Evolutionary conservation across 805 yeast species (phyloP), one percentile per base, ranked within the genome.

Genomic region (Candida anglica): DNA sequence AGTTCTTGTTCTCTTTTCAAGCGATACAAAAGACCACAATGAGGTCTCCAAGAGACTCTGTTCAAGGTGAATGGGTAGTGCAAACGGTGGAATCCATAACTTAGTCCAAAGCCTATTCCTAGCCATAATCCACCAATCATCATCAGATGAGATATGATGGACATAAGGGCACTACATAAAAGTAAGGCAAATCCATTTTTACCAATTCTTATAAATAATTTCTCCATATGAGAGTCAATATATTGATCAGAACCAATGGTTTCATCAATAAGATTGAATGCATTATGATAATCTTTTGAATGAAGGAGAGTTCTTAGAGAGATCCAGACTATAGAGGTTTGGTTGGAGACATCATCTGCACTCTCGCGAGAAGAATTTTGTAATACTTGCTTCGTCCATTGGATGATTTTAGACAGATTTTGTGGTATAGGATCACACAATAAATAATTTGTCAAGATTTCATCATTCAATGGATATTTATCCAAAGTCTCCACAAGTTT

Each of bases 21-120:
- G 13, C 62, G 58, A 37, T 58, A 45, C 16, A 48, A 26, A 5
- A 47, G 22, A 2, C 51, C 43, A 11, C 53, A 57, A 34, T 68
- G 60, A 5, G 52, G 51, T 26, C 73, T 34, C 71, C 69, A 64
- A 19, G 64, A 54, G 14, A 64, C 44, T 42, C 75, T 50, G 18
- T 50, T 42, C 5, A 32, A 16, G 5, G 16, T 19, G 14, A 7
- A 14, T 5, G 7, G n/a, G 7, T 19, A 11, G 11, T 16, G 16
- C 8, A 30, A 6, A 14, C 16, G 6, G 9, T 19, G n/a, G 32
- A 20, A 30, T 6, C 25, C 27, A 15, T n/a, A 19, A 11, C 15
- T 22, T 25, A 22, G 7, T 5, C n/a, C 27, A 5, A 11, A 6
- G 32, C 18, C 25, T 9, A 11, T 11, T 9, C 10, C 23, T 9